Percentiles rank a stretch among this genome's conserved stretches.
phyloP scores from a whole-genome alignment of 2,329 filamentous ascomycete species.

The Alternaria triticimaculans region DNA sequence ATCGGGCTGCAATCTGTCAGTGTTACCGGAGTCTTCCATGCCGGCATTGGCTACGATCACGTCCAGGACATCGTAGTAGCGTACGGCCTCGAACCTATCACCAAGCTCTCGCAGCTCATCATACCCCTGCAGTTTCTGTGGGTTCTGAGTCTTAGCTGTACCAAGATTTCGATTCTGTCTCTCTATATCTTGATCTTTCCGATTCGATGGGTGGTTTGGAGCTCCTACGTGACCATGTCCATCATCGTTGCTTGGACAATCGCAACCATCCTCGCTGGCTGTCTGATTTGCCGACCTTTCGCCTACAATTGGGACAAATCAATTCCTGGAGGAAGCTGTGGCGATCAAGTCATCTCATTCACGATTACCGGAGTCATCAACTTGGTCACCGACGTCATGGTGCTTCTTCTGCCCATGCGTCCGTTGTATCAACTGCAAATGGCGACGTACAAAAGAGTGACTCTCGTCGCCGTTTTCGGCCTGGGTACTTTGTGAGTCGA shows the following conservation, averaged over 20 bases:
- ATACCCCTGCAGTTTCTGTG: background rate
- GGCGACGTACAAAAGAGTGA: background rate
- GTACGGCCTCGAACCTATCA: background rate
- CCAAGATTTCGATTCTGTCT: background rate
- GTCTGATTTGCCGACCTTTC: slow-evolving; percentile 2
- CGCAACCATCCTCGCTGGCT: background rate
- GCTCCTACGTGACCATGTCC: background rate
- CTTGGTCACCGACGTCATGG: background rate
- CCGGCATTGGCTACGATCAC: slow-evolving; percentile 4
- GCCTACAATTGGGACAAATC: slow-evolving; percentile 32
- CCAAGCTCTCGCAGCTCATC: background rate
- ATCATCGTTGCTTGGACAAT: background rate
- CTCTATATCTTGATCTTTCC: background rate
- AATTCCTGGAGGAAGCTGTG: slow-evolving; percentile 24
- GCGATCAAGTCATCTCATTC: background rate
- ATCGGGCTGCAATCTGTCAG: background rate
- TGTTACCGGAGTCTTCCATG: background rate
- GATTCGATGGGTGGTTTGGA: background rate
- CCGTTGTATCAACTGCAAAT: background rate
- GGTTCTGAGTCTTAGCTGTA: background rate
- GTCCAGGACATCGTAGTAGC: background rate
- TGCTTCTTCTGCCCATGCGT: slow-evolving; percentile 1
- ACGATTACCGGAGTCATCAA: background rate
- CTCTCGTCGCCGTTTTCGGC: background rate
- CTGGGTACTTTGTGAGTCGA: background rate